These are phyloP conservation scores for Emergomyces orientalis DNA, from an alignment of 2,329 filamentous ascomycete genomes.

Conservation along the genomic window DNA sequence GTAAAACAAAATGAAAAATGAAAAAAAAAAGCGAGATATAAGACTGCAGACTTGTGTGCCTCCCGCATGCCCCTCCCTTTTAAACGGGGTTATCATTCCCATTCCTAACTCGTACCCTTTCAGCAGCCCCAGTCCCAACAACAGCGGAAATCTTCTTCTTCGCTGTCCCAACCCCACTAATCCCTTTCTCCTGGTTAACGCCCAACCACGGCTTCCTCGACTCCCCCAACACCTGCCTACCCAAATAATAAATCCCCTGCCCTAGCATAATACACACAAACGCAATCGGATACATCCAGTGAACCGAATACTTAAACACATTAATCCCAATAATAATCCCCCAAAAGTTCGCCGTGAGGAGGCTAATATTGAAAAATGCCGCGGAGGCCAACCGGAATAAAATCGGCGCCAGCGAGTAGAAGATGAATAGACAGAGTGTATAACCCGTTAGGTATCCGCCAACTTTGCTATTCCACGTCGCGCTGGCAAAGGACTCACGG, in stretches of 20 bases:
- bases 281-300: conserved; percentile 90
- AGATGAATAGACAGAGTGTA: conserved; percentile 70
- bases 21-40: no score
- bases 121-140: conserved; percentile 7
- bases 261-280: conserved; percentile 88
- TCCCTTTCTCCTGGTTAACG: conserved; percentile 69
- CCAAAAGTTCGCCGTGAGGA: conserved; percentile 96
- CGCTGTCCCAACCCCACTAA: conserved; percentile 74
- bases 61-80: no score
- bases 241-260: conserved; percentile 77
- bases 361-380: conserved; percentile 91
- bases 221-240: conserved; percentile 73
- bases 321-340: conserved; percentile 83
- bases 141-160: conserved; percentile 58
- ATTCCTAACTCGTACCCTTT: neutral
- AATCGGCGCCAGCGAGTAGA: conserved; percentile 80
- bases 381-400: conserved; percentile 83
- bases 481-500: conserved; percentile 56
- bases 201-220: conserved; percentile 93
- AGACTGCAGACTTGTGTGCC: neutral
- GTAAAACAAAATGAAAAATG: no score
- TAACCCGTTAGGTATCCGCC: conserved; percentile 83
- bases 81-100: conserved; percentile 13
- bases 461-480: conserved; percentile 57
- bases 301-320: conserved; percentile 70